phyloP scores from a whole-genome alignment of 2,329 filamentous ascomycete species.

The Pseudogymnoascus sp. region DNA sequence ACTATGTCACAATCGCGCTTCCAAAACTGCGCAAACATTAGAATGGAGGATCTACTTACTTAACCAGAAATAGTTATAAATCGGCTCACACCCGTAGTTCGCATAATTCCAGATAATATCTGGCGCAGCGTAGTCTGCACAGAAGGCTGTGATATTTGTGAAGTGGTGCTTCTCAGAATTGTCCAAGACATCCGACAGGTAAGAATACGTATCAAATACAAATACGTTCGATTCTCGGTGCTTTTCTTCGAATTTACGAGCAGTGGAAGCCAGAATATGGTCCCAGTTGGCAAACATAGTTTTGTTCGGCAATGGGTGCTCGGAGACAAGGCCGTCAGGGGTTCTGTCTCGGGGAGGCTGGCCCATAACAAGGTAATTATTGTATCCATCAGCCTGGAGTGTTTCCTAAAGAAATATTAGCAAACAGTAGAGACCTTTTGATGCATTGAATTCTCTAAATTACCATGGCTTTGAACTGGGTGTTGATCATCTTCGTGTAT shows the following conservation, averaged over 20 bases:
- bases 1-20: not conserved
- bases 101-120: constrained; percentile 36
- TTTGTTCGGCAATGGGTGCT: constrained; percentile 36
- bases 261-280: constrained; percentile 25
- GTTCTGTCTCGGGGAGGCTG: constrained; percentile 43
- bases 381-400: constrained; percentile 37
- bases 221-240: constrained; percentile 32
- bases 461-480: constrained; percentile 35
- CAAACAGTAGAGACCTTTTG: not conserved
- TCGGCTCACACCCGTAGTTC: constrained; percentile 38
- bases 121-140: constrained; percentile 37
- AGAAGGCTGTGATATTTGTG: constrained; percentile 39
- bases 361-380: constrained; percentile 42
- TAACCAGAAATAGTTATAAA: constrained; percentile 41
- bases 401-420: constrained; percentile 19
- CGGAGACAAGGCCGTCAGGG: constrained; percentile 25
- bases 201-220: constrained; percentile 38
- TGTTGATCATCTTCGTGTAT: constrained; percentile 36
- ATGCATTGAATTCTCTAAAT: not conserved
- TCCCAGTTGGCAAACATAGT: constrained; percentile 42
- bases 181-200: constrained; percentile 37
- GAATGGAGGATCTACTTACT: constrained; percentile 23
- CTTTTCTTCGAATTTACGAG: constrained; percentile 15
- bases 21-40: not conserved
- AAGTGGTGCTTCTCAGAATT: constrained; percentile 35